Percentiles rank a stretch among this genome's conserved stretches.
Evolutionary conservation across 768 basidiomycete species (phyloP).

Genomic region (Gymnopilus dilepis): DNA sequence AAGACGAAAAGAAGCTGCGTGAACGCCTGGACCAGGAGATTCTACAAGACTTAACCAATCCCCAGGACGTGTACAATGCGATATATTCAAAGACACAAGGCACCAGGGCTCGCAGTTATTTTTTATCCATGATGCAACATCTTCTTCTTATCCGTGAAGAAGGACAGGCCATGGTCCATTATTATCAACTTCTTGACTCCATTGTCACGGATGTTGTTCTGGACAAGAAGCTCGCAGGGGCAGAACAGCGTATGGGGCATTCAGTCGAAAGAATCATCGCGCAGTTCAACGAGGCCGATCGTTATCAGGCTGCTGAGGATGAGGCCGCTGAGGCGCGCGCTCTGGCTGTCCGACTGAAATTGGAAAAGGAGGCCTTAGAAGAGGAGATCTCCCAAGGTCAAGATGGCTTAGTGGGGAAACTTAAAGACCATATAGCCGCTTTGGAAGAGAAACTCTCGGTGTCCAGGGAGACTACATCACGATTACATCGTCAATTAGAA

Average conservation of each 20-base stretch:
- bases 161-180: slow-evolving; percentile 80
- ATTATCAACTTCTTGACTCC: slow-evolving; percentile 91
- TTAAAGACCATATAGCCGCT: slow-evolving; percentile 71
- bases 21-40: slow-evolving; percentile 80
- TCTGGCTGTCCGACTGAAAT: slow-evolving; percentile 63
- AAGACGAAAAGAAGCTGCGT: slow-evolving; percentile 75
- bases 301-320: slow-evolving; percentile 76
- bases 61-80: slow-evolving; percentile 87
- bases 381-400: slow-evolving; percentile 81
- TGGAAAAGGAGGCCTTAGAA: slow-evolving; percentile 85
- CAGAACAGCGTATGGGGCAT: slow-evolving; percentile 84
- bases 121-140: slow-evolving; percentile 95
- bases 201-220: slow-evolving; percentile 90
- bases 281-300: slow-evolving; percentile 89
- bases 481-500: slow-evolving; percentile 78
- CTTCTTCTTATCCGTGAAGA: slow-evolving; percentile 90
- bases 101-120: slow-evolving; percentile 80
- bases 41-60: slow-evolving; percentile 76
- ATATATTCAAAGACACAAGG: slow-evolving; percentile 79
- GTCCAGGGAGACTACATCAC: slow-evolving; percentile 79
- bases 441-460: slow-evolving; percentile 78
- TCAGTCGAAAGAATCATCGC: slow-evolving; percentile 90
- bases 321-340: slow-evolving; percentile 74
- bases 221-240: slow-evolving; percentile 86
- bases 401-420: slow-evolving; percentile 82